Evolutionary conservation across 2,329 filamentous ascomycete species (phyloP).

Genomic region (Herpotrichia juniperi): DNA sequence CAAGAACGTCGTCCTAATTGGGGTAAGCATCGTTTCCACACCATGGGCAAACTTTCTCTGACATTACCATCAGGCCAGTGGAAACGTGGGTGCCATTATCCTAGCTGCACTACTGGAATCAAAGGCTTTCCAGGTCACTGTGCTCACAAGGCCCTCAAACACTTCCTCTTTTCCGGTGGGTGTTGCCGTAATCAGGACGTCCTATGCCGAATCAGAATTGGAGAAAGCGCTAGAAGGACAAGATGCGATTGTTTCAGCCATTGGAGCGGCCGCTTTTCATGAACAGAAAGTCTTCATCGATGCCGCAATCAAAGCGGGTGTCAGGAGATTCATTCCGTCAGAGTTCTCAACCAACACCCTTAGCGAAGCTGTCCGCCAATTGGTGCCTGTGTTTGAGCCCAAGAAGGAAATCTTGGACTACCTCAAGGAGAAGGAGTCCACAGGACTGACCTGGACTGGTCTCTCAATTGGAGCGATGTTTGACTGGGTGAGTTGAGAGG

Average conservation of each 20-base stretch:
- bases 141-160: constrained; percentile 3
- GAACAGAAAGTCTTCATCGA: constrained; percentile 33
- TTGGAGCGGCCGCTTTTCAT: constrained; percentile 21
- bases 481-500: no score
- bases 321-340: constrained; percentile 43
- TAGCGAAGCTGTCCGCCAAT: background rate
- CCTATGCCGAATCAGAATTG: background rate
- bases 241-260: constrained; percentile 40
- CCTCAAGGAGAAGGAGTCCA: no score
- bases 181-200: background rate
- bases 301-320: constrained; percentile 42
- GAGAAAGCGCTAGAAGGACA: constrained; percentile 22
- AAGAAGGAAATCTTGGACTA: no score
- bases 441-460: no score
- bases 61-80: background rate
- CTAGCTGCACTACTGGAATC: background rate
- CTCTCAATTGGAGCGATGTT: no score
- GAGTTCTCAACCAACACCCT: constrained; percentile 42
- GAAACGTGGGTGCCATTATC: background rate
- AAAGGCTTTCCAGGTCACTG: constrained; percentile 4
- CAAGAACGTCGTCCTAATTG: no score
- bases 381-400: background rate
- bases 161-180: background rate
- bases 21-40: no score
- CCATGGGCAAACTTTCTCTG: no score